Evolutionary conservation across 2,329 filamentous ascomycete genomes (phyloP), one percentile per base, ranked within the genome.

Genomic region (Clonostachys chloroleuca): DNA sequence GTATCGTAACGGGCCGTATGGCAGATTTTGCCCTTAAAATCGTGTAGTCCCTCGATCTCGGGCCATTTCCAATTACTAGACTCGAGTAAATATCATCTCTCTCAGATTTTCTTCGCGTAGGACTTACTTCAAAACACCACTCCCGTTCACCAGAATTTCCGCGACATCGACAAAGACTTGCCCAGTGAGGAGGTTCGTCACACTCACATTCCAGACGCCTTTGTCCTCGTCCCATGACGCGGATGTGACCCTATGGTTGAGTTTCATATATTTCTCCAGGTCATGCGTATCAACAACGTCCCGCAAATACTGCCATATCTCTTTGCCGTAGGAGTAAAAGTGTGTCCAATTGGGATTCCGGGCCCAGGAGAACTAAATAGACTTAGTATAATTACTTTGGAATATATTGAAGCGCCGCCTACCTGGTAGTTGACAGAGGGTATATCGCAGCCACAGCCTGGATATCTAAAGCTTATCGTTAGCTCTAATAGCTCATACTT

Each of bases 231-330:
- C 35, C 35, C 35, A 37, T 4, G 4, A 3, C n/a, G 35, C 35
- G 35, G 4, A 5, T 4, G 12, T 16, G 5, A 37, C 35, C 4
- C 5, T 5, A 13, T 12, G 12, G 5, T 37, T 37, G 4, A 37
- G 35, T 13, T 37, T 12, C 12, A 37, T 37, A 5, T 4, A 4
- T 37, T 37, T 37, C 56, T 84, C 80, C 6, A 86, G 75, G 48
- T 80, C 71, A 58, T 86, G 75, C 55, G 86, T 84, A 8, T 67
- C 65, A 0, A 82, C 82, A 6, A 84, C 61, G 0, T 60, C 59
- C 53, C 83, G 71, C 78, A 54, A 48, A 42, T 54, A 54, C 14
- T 44, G 12, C 43, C 46, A 49, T 41, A 54, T 53, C 43, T 54
- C 44, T 5, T 40, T 12, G 12, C 44, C 42, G 16, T 42, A 39